Percentiles rank a stretch among this genome's conserved stretches.
Evolutionary conservation across 2,329 filamentous ascomycete species (phyloP).

Genomic region (Venturia nashicola): DNA sequence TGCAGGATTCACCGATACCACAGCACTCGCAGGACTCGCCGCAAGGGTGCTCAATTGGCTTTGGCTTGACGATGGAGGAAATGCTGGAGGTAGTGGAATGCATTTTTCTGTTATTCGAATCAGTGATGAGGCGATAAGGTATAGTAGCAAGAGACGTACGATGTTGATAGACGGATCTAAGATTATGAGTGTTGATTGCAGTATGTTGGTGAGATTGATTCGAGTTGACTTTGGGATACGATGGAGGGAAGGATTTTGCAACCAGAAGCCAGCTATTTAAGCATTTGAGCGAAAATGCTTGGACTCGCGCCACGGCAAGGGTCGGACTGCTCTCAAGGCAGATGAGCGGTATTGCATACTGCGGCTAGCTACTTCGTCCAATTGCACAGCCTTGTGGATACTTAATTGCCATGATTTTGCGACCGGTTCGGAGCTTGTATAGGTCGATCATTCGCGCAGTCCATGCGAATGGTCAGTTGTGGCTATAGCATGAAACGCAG

Average conservation of each 20-base stretch:
- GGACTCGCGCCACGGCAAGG: neutral
- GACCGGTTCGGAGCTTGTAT: neutral
- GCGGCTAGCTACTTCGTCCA: neutral
- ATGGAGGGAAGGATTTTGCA: neutral
- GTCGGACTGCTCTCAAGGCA: neutral
- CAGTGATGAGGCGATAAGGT: neutral
- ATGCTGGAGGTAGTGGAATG: slow-evolving; percentile 2
- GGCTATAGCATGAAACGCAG: neutral
- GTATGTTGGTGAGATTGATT: neutral
- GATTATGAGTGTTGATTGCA: neutral
- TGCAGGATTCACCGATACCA: slow-evolving; percentile 3
- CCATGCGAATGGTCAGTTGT: neutral
- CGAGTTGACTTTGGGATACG: neutral
- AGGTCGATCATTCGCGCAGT: neutral
- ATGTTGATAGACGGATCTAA: neutral
- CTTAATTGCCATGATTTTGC: neutral
- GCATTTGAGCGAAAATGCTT: neutral
- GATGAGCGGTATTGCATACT: neutral
- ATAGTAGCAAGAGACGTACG: too few relatives aligned
- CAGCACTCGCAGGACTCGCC: slow-evolving; percentile 6
- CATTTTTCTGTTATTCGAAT: neutral
- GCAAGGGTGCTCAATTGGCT: slow-evolving; percentile 4
- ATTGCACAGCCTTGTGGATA: neutral
- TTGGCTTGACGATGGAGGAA: slow-evolving; percentile 7
- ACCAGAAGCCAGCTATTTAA: neutral